Conservation (phyloP, 2,329 filamentous ascomycete species). For the Fusarium goolgardi region DNA sequence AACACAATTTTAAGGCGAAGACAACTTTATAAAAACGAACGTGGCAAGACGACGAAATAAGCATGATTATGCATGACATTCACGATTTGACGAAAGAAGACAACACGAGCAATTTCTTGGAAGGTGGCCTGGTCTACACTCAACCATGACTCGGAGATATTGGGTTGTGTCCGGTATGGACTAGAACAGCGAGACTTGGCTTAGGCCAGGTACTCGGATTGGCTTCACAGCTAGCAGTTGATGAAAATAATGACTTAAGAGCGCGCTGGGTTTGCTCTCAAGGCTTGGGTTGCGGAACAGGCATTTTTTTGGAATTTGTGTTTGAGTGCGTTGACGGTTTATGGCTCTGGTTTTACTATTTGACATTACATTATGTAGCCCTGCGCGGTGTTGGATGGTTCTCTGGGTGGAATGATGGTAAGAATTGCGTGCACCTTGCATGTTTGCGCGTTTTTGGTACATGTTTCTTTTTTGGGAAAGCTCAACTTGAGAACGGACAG, state of each 20-base stretch:
- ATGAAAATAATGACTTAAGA: slow-evolving; percentile 49
- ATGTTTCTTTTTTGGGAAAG: slow-evolving; percentile 18
- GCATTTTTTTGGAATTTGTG: slow-evolving; percentile 37
- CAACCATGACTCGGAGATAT: slow-evolving; percentile 24
- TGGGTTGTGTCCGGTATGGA: slow-evolving; percentile 38
- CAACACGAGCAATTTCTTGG: slow-evolving; percentile 29
- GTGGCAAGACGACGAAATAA: slow-evolving; percentile 35
- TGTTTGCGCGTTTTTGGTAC: slow-evolving; percentile 20
- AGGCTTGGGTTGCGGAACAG: slow-evolving; percentile 42
- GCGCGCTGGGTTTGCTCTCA: slow-evolving; percentile 38
- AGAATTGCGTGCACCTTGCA: slow-evolving; percentile 25
- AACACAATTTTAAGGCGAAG: slow-evolving; percentile 47
- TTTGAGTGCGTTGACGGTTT: slow-evolving; percentile 35
- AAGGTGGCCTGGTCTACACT: slow-evolving; percentile 29
- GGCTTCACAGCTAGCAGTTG: slow-evolving; percentile 49
- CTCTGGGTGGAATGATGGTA: slow-evolving; percentile 26
- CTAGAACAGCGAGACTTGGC: slow-evolving; percentile 43
- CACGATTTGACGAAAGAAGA: slow-evolving; percentile 47
- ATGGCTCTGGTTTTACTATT: slow-evolving; percentile 22
- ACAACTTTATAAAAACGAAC: slow-evolving; percentile 13
- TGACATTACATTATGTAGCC: slow-evolving; percentile 39
- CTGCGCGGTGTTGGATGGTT: slow-evolving; percentile 48
- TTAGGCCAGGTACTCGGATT: slow-evolving; percentile 31
- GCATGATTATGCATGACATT: slow-evolving; percentile 45
- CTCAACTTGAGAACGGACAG: slow-evolving; percentile 9